Conservation (phyloP, 305 asterid genomes). For the Ilex paraguariensis region DNA sequence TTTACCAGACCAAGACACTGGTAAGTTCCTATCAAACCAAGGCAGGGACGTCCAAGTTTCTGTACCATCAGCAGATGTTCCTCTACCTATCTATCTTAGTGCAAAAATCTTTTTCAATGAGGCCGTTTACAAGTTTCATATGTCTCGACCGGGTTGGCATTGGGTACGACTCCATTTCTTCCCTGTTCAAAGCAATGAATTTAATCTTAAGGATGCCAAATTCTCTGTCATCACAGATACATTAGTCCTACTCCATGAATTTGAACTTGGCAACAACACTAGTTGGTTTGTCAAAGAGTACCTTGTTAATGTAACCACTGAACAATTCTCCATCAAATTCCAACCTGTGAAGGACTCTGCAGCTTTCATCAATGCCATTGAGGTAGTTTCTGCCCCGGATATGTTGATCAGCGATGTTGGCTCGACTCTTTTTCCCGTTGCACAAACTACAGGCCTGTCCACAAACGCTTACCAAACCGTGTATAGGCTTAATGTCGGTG, state of each 20-base stretch:
- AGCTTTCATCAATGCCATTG: slow-evolving; percentile 70
- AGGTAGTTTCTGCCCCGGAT: slow-evolving; percentile 51
- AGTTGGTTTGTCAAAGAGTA: slow-evolving; percentile 40
- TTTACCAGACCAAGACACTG: slow-evolving; percentile 19
- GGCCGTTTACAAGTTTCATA: slow-evolving; percentile 75
- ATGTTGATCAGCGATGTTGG: slow-evolving; percentile 35
- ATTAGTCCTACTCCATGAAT: slow-evolving; percentile 52
- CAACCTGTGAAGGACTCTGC: slow-evolving; percentile 37
- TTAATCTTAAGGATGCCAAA: slow-evolving; percentile 41
- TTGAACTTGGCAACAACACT: slow-evolving; percentile 18
- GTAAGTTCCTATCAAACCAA: slow-evolving; percentile 6
- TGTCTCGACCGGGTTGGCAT: slow-evolving; percentile 75
- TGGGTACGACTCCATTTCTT: slow-evolving; percentile 86
- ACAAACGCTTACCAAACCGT: slow-evolving; percentile 38
- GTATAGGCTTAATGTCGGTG: slow-evolving; percentile 64
- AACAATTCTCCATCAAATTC: slow-evolving; percentile 46
- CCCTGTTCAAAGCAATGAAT: slow-evolving; percentile 35
- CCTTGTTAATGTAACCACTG: slow-evolving; percentile 65
- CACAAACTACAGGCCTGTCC: slow-evolving; percentile 25
- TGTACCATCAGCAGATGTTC: slow-evolving; percentile 26
- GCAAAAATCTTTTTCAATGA: slow-evolving; percentile 51
- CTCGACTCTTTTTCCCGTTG: slow-evolving; percentile 59
- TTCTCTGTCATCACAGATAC: slow-evolving; percentile 50
- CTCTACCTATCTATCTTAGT: slow-evolving; percentile 46
- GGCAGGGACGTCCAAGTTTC: slow-evolving; percentile 21